phyloP scores from a whole-genome alignment of 2,329 filamentous ascomycete genomes.

The Ophiostoma tasmaniense region DNA sequence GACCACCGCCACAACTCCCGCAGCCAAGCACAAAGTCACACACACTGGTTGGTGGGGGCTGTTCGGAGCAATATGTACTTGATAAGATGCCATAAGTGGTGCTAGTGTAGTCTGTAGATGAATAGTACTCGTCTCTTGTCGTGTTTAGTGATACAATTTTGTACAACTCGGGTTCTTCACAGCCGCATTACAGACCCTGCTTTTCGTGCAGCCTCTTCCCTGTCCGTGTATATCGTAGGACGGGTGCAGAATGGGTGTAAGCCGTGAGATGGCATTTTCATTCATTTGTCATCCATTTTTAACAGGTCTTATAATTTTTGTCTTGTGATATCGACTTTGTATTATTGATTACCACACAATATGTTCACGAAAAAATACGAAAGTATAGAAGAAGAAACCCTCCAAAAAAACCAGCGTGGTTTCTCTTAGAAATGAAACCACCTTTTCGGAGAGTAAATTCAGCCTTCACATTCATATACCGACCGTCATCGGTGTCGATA shows the following conservation, averaged over 20 bases:
- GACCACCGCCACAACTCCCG: background rate
- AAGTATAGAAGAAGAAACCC: no score
- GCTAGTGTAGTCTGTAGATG: no score
- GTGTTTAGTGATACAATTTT: background rate
- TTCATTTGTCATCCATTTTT: no score
- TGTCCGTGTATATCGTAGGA: background rate
- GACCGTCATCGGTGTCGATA: background rate
- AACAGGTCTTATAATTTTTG: no score
- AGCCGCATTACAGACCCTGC: constrained; percentile 6
- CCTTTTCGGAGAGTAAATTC: no score
- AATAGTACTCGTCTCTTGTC: background rate
- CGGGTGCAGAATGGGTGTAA: background rate
- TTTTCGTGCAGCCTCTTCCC: background rate
- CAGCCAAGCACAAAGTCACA: background rate
- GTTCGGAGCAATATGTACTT: no score
- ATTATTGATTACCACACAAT: no score
- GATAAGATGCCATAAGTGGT: no score
- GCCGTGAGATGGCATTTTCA: background rate
- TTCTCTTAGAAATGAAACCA: no score
- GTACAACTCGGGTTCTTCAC: constrained; percentile 7
- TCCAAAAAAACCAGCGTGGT: no score
- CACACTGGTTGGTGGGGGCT: background rate
- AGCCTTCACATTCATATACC: background rate
- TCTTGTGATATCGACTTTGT: no score
- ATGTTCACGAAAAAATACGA: no score